Evolutionary conservation across 805 yeast genomes (phyloP).

Genomic region (Cephaloascus fragrans): DNA sequence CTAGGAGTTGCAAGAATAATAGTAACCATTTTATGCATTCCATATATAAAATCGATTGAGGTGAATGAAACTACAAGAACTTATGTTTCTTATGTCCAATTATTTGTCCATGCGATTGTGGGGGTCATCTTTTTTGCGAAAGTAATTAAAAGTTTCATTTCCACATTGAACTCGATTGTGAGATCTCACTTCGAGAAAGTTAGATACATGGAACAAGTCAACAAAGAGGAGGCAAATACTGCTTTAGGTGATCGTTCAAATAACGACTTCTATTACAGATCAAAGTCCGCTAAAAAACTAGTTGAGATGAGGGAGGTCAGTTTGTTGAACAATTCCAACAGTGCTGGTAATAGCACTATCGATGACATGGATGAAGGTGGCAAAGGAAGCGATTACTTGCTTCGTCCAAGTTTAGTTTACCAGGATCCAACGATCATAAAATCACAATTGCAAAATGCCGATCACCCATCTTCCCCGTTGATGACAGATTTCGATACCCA

Average conservation of each 20-base stretch:
- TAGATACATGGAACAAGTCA: not conserved
- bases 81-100: slow-evolving; percentile 32
- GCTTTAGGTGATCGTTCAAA: slow-evolving; percentile 2
- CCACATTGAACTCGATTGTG: slow-evolving; percentile 5
- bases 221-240: not conserved
- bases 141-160: slow-evolving; percentile 11
- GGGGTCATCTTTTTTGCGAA: slow-evolving; percentile 19
- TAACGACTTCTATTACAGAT: slow-evolving; percentile 8
- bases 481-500: not conserved
- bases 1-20: slow-evolving; percentile 27
- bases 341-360: not conserved
- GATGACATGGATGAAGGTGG: not conserved
- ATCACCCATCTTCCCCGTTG: not conserved
- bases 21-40: slow-evolving; percentile 30
- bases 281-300: slow-evolving; percentile 1
- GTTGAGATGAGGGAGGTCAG: not conserved
- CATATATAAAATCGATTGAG: slow-evolving; percentile 25
- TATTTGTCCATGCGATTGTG: slow-evolving; percentile 25
- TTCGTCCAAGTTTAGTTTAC: not conserved
- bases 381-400: no score
- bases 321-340: not conserved
- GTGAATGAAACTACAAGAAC: slow-evolving; percentile 28
- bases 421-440: not conserved
- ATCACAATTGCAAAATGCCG: not conserved
- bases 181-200: slow-evolving; percentile 8